These are phyloP conservation scores for Lichina pygmaea DNA, from an alignment of 495 filamentous ascomycete species.

Conservation along the genomic window DNA sequence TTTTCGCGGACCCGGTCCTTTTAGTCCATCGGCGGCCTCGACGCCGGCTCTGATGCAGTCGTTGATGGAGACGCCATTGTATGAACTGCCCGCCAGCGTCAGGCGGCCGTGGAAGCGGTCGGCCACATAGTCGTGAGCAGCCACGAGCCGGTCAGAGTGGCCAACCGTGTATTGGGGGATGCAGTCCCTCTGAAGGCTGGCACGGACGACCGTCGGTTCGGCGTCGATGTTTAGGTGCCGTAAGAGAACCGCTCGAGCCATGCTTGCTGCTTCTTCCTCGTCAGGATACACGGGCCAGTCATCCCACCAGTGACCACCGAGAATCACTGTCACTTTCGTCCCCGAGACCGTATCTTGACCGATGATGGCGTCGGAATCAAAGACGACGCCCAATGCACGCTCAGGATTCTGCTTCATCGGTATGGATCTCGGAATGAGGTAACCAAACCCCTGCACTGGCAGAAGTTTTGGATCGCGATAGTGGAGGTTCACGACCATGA, in stretches of 20 bases:
- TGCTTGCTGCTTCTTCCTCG: constrained; percentile 29
- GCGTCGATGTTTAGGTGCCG: constrained; percentile 48
- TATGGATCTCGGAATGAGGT: constrained; percentile 54
- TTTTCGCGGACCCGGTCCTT: background rate
- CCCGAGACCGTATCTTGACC: constrained; percentile 28
- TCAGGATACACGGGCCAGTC: constrained; percentile 28
- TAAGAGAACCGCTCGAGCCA: constrained; percentile 38
- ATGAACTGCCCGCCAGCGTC: constrained; percentile 57
- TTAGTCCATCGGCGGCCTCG: constrained; percentile 10
- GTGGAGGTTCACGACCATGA: constrained; percentile 81
- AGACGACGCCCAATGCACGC: constrained; percentile 65
- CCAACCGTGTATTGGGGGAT: constrained; percentile 77
- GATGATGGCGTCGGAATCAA: constrained; percentile 43
- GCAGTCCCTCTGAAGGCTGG: constrained; percentile 42
- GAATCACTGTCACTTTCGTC: constrained; percentile 83
- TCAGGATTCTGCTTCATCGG: constrained; percentile 54
- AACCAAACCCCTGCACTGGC: constrained; percentile 53
- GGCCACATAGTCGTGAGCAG: constrained; percentile 25
- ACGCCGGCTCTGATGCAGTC: constrained; percentile 31
- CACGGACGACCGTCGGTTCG: constrained; percentile 24
- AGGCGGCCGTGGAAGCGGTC: constrained; percentile 32
- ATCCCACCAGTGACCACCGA: constrained; percentile 87
- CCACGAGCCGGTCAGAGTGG: constrained; percentile 34
- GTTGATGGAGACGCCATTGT: constrained; percentile 32
- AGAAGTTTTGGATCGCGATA: constrained; percentile 34